A percentile compares a stretch with the other conserved stretches of the same genome.
phyloP scores from a whole-genome alignment of 305 asterid species.

The Fraxinus angustifolia region DNA sequence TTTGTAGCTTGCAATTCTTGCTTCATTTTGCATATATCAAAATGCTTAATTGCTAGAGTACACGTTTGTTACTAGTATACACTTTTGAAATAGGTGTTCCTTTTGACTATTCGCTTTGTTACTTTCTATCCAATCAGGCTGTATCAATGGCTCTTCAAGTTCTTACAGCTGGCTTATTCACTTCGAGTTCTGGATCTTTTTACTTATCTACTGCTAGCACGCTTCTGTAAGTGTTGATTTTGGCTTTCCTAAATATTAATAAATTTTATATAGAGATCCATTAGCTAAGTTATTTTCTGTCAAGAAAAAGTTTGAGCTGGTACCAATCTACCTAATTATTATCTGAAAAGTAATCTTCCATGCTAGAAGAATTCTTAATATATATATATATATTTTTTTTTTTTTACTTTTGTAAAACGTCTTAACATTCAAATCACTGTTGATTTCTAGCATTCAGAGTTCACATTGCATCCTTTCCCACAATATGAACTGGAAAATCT shows the following conservation, averaged over 20 bases:
- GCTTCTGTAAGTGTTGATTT: constrained; percentile 63
- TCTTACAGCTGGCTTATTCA: constrained; percentile 49
- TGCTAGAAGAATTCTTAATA: background rate
- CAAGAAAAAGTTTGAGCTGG: background rate
- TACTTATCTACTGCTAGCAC: constrained; percentile 67
- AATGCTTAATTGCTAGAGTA: background rate
- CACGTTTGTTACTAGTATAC: background rate
- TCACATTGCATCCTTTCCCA: background rate
- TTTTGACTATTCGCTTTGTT: background rate
- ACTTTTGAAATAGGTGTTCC: background rate
- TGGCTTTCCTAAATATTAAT: constrained; percentile 9
- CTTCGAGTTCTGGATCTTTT: constrained; percentile 41
- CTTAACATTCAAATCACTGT: background rate
- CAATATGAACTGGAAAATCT: background rate
- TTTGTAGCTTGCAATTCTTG: background rate
- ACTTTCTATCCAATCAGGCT: constrained; percentile 51
- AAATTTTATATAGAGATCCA: background rate
- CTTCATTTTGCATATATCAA: background rate
- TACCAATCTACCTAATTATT: background rate
- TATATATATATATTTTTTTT: too few relatives aligned
- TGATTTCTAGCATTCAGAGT: background rate
- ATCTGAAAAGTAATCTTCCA: background rate
- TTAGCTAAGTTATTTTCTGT: background rate
- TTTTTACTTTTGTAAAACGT: background rate
- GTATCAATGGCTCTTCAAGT: constrained; percentile 75